Percentiles rank a stretch among this genome's conserved stretches.
These are phyloP conservation scores for Saturnispora quitensis DNA, from an alignment of 805 yeast genomes.

Conservation along the genomic window DNA sequence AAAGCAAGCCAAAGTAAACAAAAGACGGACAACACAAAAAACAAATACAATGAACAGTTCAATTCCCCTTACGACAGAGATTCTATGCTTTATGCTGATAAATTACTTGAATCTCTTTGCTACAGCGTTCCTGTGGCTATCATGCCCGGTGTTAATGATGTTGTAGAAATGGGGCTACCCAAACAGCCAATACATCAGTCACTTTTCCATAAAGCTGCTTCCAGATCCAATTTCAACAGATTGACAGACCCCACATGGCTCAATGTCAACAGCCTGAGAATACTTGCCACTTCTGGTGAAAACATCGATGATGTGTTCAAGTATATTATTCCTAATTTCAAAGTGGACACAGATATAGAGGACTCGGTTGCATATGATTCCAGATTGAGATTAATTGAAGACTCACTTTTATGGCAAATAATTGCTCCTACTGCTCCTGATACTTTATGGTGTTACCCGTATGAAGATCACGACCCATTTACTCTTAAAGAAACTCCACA, in stretches of 20 bases:
- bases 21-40: conserved; percentile 23
- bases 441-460: conserved; percentile 87
- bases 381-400: conserved; percentile 50
- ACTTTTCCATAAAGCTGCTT: conserved; percentile 40
- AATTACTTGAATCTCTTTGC: conserved; percentile 46
- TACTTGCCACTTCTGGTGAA: conserved; percentile 79
- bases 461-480: conserved; percentile 69
- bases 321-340: conserved; percentile 42
- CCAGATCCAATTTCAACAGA: conserved; percentile 31
- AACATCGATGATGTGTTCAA: conserved; percentile 69
- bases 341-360: conserved; percentile 18
- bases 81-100: conserved; percentile 48
- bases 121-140: conserved; percentile 59
- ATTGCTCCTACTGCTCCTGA: conserved; percentile 94
- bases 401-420: conserved; percentile 75
- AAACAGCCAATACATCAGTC: conserved; percentile 86
- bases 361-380: conserved; percentile 24
- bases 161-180: conserved; percentile 76
- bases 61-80: conserved; percentile 41
- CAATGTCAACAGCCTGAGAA: conserved; percentile 43
- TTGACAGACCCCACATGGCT: conserved; percentile 72
- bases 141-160: conserved; percentile 82
- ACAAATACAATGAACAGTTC: conserved; percentile 42
- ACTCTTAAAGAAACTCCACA: conserved; percentile 73
- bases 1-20: conserved; percentile 18